Conservation (phyloP, 1,284 basidiomycete genomes). For the Fomitopsis palustris region DNA sequence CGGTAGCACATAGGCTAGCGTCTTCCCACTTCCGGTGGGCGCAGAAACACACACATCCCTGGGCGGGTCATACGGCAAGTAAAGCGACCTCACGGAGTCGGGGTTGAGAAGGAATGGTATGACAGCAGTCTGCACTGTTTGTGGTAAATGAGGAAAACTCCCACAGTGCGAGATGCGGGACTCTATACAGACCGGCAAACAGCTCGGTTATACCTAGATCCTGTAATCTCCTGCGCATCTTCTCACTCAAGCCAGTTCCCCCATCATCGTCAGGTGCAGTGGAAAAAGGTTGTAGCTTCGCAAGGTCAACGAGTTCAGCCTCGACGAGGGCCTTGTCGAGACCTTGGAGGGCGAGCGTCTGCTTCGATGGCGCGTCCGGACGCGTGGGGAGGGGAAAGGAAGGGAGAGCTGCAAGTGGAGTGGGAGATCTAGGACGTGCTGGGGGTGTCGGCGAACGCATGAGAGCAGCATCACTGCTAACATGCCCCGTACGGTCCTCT, state of each 20-base stretch:
- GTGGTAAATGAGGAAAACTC: conserved; percentile 1
- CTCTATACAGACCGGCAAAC: conserved; percentile 73
- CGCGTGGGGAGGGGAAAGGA: conserved; percentile 70
- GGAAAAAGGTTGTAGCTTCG: conserved; percentile 45
- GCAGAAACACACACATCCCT: conserved; percentile 95
- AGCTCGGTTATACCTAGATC: conserved; percentile 79
- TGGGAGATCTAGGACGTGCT: conserved; percentile 27
- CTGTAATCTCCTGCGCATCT: conserved; percentile 58
- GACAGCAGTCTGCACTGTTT: conserved; percentile 77
- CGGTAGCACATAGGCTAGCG: conserved; percentile 90
- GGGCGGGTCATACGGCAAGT: conserved; percentile 68
- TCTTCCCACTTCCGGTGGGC: conserved; percentile 97
- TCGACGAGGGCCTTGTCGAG: conserved; percentile 71
- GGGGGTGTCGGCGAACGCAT: conserved; percentile 6
- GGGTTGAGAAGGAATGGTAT: conserved; percentile 71
- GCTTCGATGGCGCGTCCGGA: conserved; percentile 70
- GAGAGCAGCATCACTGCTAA: background rate
- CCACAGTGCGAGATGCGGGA: conserved; percentile 3
- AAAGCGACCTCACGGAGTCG: conserved; percentile 45
- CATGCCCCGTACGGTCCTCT: conserved; percentile 8
- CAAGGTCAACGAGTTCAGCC: conserved; percentile 70
- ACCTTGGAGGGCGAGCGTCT: conserved; percentile 70
- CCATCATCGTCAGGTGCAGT: conserved; percentile 37
- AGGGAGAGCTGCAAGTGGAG: conserved; percentile 42
- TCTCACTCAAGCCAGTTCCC: conserved; percentile 53